A percentile compares a stretch with the other conserved stretches of the same genome.
These are phyloP conservation scores for Aspergillus kassunensis DNA, from an alignment of 495 filamentous ascomycete genomes.

Conservation along the genomic window DNA sequence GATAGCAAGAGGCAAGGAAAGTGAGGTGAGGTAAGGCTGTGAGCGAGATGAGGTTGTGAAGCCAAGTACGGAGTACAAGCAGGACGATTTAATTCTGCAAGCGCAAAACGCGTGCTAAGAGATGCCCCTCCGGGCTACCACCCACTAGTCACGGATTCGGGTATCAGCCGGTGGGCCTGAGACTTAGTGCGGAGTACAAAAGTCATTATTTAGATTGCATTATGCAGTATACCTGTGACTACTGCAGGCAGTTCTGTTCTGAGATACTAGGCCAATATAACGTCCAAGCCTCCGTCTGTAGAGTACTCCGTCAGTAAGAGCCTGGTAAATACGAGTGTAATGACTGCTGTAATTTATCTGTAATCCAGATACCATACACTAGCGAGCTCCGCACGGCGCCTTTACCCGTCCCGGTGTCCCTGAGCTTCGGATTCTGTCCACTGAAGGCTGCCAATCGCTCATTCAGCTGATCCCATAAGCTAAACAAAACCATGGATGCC, in stretches of 20 bases:
- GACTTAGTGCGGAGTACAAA: too few relatives aligned
- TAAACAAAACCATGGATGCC: constrained; percentile 24
- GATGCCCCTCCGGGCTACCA: too few relatives aligned
- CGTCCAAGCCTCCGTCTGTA: too few relatives aligned
- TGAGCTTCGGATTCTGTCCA: too few relatives aligned
- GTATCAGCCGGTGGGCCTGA: not conserved
- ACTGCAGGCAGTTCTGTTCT: constrained; percentile 21
- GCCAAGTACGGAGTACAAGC: not conserved
- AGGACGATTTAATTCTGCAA: constrained; percentile 16
- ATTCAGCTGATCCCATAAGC: constrained; percentile 31
- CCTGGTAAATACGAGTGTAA: too few relatives aligned
- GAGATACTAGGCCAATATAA: not conserved
- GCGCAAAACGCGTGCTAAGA: constrained; percentile 3
- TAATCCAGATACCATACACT: too few relatives aligned
- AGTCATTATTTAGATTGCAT: too few relatives aligned
- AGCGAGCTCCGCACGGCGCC: constrained; percentile 25
- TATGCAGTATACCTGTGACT: too few relatives aligned
- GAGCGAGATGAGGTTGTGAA: not conserved
- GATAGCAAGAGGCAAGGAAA: not conserved
- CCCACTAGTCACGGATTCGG: too few relatives aligned
- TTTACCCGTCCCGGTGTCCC: constrained; percentile 29
- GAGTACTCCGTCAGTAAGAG: too few relatives aligned
- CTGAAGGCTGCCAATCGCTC: too few relatives aligned
- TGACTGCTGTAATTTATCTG: too few relatives aligned
- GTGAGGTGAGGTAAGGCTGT: not conserved